Conservation (phyloP, 768 basidiomycete species). For the Pleurotus salmoneostramineus region DNA sequence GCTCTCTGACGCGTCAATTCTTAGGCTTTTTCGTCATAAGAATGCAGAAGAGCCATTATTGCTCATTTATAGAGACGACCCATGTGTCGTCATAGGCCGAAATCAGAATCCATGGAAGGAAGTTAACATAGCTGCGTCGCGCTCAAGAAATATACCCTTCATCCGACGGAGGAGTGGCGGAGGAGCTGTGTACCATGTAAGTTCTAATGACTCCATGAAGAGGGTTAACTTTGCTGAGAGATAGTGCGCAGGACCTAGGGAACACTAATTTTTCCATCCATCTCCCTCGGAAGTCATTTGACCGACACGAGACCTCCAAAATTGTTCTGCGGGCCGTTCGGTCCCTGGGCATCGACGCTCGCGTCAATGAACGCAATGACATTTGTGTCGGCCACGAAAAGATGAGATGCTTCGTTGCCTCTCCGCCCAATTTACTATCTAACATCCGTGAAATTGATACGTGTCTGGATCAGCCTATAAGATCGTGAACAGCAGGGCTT, state of each 20-base stretch:
- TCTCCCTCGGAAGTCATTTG: conserved; percentile 75
- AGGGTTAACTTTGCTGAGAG: background rate
- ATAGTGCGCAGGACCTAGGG: conserved; percentile 76
- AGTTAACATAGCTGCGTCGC: conserved; percentile 67
- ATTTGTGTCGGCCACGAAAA: conserved; percentile 82
- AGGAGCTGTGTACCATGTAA: conserved; percentile 93
- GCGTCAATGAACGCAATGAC: conserved; percentile 88
- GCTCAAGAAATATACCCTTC: conserved; percentile 57
- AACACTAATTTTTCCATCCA: conserved; percentile 98
- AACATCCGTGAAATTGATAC: conserved; percentile 33
- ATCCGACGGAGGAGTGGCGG: conserved; percentile 88
- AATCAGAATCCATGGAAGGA: conserved; percentile 99
- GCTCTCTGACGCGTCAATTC: background rate
- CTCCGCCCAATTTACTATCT: conserved; percentile 1
- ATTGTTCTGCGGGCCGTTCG: conserved; percentile 76
- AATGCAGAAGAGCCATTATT: conserved; percentile 65
- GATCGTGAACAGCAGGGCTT: conserved; percentile 84
- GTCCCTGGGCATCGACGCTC: conserved; percentile 70
- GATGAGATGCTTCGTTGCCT: conserved; percentile 54
- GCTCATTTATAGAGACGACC: conserved; percentile 81
- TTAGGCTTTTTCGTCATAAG: conserved; percentile 67
- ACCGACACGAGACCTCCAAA: conserved; percentile 72
- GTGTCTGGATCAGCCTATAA: conserved; percentile 98
- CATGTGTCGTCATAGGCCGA: conserved; percentile 90
- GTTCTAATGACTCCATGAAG: conserved; percentile 21